phyloP scores from a whole-genome alignment of 2,329 filamentous ascomycete species.

The Fusarium continuum region DNA sequence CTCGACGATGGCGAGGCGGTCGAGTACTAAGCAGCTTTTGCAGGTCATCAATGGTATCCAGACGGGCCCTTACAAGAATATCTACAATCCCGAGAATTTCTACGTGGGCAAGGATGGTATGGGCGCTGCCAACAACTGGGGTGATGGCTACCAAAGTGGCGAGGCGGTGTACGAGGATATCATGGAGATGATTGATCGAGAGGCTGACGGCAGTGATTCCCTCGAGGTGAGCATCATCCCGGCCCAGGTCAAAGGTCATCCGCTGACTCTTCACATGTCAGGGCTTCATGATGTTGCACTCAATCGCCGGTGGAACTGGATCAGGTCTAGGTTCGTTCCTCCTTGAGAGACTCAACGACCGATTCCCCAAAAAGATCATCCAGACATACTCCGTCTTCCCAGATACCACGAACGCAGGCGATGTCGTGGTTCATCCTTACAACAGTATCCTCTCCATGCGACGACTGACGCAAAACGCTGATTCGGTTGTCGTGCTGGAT shows the following conservation, averaged over 20 bases:
- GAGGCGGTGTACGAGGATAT: slow-evolving; percentile 95
- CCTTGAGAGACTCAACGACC: slow-evolving; percentile 93
- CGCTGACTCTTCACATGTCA: slow-evolving; percentile 45
- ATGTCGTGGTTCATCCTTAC: slow-evolving; percentile 98
- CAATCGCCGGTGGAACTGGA: slow-evolving; percentile 95
- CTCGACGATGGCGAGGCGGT: neutral
- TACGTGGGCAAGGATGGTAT: slow-evolving; percentile 94
- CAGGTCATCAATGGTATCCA: slow-evolving; percentile 91
- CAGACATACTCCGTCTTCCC: slow-evolving; percentile 99
- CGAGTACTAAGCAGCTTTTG: slow-evolving; percentile 17
- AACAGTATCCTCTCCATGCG: slow-evolving; percentile 95
- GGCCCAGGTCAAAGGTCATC: neutral
- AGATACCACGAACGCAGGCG: slow-evolving; percentile 84
- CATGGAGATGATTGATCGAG: slow-evolving; percentile 99
- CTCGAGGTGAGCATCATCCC: slow-evolving; percentile 67
- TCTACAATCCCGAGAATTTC: slow-evolving; percentile 99
- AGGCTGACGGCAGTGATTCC: slow-evolving; percentile 97
- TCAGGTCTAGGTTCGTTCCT: slow-evolving; percentile 96
- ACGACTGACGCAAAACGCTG: slow-evolving; percentile 91
- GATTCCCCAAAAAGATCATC: slow-evolving; percentile 98
- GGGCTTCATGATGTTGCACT: slow-evolving; percentile 99
- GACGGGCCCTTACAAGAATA: slow-evolving; percentile 93
- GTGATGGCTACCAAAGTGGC: slow-evolving; percentile 92
- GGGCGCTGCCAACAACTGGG: slow-evolving; percentile 98
- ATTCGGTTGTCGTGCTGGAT: slow-evolving; percentile 96